Evolutionary conservation across 257 asterid genomes (phyloP).

Genomic region (Euphrasia confusa): DNA sequence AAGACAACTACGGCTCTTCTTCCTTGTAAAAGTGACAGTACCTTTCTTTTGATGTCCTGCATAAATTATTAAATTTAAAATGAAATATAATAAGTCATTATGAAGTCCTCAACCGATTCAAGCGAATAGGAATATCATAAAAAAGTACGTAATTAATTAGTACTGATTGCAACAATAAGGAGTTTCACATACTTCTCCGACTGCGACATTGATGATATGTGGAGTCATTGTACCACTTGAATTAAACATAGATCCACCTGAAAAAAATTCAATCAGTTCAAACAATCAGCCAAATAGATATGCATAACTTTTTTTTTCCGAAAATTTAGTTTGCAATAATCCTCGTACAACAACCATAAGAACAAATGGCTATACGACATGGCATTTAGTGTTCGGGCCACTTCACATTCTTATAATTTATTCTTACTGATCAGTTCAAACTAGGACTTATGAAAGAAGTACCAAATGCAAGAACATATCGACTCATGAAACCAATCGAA

Average conservation of each 20-base stretch:
- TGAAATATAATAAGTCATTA: background rate
- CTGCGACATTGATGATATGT: conserved; percentile 56
- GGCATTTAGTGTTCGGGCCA: no score
- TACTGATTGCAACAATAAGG: conserved; percentile 13
- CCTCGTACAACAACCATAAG: no score
- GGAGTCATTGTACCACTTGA: conserved; percentile 72
- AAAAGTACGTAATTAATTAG: background rate
- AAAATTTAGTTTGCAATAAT: no score
- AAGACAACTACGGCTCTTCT: conserved; percentile 57
- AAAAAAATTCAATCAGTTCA: conserved; percentile 26
- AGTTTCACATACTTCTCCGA: conserved; percentile 60
- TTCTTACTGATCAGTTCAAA: no score
- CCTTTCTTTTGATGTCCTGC: conserved; percentile 72
- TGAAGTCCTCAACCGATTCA: background rate
- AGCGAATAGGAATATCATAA: background rate
- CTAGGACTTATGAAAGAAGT: background rate
- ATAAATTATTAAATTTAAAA: conserved; percentile 1
- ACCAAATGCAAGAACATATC: no score
- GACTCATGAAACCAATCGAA: no score
- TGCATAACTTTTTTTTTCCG: no score
- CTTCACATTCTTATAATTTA: no score
- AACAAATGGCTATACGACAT: no score
- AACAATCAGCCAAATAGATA: conserved; percentile 23
- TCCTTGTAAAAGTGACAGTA: conserved; percentile 60
- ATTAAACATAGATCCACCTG: conserved; percentile 61